Evolutionary conservation across 1,284 basidiomycete species (phyloP).

Genomic region (Anthracocystis setariae): DNA sequence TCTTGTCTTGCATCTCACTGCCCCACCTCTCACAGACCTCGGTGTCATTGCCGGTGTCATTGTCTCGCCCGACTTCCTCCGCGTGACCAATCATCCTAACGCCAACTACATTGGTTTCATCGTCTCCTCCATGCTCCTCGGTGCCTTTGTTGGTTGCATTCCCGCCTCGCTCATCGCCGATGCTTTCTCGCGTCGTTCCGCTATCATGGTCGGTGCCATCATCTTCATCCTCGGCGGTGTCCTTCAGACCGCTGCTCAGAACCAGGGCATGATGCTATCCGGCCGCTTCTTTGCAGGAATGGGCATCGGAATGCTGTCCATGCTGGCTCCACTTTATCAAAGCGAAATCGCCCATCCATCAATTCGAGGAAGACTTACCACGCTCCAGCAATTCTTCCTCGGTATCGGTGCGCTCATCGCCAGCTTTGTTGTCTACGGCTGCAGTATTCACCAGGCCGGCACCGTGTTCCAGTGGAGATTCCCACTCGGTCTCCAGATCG

Average conservation of each 20-base stretch:
- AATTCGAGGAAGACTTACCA: slow-evolving; percentile 74
- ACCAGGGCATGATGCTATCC: slow-evolving; percentile 74
- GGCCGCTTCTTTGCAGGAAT: slow-evolving; percentile 74
- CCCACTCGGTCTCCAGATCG: slow-evolving; percentile 70
- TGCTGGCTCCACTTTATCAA: slow-evolving; percentile 74
- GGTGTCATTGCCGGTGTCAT: slow-evolving; percentile 70
- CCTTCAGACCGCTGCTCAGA: slow-evolving; percentile 71
- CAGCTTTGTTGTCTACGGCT: slow-evolving; percentile 69
- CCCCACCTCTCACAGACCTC: slow-evolving; percentile 58
- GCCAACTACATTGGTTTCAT: slow-evolving; percentile 70
- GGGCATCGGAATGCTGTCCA: slow-evolving; percentile 72
- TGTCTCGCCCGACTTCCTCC: slow-evolving; percentile 69
- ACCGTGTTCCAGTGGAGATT: slow-evolving; percentile 72
- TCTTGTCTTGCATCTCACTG: neutral
- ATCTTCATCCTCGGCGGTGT: slow-evolving; percentile 73
- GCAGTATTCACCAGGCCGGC: slow-evolving; percentile 64
- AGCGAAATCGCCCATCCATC: slow-evolving; percentile 75
- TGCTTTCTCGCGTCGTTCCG: slow-evolving; percentile 64
- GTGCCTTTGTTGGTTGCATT: slow-evolving; percentile 67
- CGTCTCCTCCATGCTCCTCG: slow-evolving; percentile 65
- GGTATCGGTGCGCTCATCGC: slow-evolving; percentile 71
- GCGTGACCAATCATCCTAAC: slow-evolving; percentile 60
- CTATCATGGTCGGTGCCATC: slow-evolving; percentile 68
- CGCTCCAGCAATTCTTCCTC: slow-evolving; percentile 74
- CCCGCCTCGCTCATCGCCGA: slow-evolving; percentile 68